Evolutionary conservation across 129 eudicot genomes (phyloP), one percentile per base, ranked within the genome.

Genomic region (Solidago caesia): DNA sequence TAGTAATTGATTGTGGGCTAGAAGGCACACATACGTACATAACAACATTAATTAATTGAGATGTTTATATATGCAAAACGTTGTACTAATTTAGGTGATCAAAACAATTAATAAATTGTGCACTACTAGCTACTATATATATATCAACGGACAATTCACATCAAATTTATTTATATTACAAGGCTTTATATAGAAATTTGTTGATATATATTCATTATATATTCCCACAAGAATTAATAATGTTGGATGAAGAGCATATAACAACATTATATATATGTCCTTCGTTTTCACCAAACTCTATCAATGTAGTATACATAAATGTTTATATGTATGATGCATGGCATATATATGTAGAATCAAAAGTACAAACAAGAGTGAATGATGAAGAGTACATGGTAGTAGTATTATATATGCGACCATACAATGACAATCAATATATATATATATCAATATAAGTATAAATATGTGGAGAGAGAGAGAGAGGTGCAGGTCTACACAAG

Each of bases 311-410:
- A 5, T 67, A 6, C 2, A 72, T 46, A 65, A 65, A 73, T 57
- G 64, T 39, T 42, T n/a, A 53, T 33, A n/a, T 21, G 21, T 79
- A 56, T 79, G 60, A 72, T 66, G 72, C 82, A 64, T 72, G 26
- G 29, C 21, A 21, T 21, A 21, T 79, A 72, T 65, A 56, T 66
- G 70, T 42, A 61, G 39, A 43, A 79, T 79, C 83, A 79, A 58
- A 65, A 55, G 83, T 79, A 79, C 75, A 26, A 79, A 73, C 79
- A 72, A 45, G 70, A 73, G 64, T 79, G 45, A 67, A 67, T 73
- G 75, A 67, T 67, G 55, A 66, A 66, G 58, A 47, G 83, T 79
- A 79, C 83, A 79, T 57, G 72, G 64, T 57, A 62, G 77, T 72
- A 55, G 11, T 21, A 21, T 21, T 53, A 53, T 41, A 56, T 66